phyloP scores from a whole-genome alignment of 2,329 filamentous ascomycete species.

The Arthrobotrys pseudoclavata region DNA sequence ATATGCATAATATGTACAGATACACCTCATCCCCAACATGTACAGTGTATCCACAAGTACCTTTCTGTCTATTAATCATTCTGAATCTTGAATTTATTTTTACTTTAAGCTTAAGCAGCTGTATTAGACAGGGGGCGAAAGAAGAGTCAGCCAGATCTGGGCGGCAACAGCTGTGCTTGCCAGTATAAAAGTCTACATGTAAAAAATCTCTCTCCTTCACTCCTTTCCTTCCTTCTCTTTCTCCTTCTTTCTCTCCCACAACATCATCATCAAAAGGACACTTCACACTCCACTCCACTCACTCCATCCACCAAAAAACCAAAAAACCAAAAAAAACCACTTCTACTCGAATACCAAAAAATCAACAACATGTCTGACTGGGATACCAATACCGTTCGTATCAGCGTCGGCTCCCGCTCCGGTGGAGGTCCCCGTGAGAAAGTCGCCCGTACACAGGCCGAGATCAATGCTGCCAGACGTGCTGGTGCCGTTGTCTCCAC shows the following conservation, averaged over 20 bases:
- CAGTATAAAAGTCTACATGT: neutral
- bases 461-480: conserved; percentile 89
- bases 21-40: neutral
- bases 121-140: neutral
- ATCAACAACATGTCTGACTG: conserved; percentile 76
- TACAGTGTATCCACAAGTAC: neutral
- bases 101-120: neutral
- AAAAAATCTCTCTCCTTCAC: conserved; percentile 19
- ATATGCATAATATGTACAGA: neutral
- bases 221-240: conserved; percentile 5
- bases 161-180: neutral
- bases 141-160: conserved; percentile 7
- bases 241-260: neutral
- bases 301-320: neutral
- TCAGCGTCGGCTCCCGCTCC: conserved; percentile 84
- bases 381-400: conserved; percentile 87
- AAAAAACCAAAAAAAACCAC: neutral
- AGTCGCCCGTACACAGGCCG: conserved; percentile 84
- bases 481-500: conserved; percentile 81
- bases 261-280: neutral
- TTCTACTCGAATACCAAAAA: neutral
- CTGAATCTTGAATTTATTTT: neutral
- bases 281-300: neutral
- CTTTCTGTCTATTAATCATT: conserved; percentile 13
- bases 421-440: conserved; percentile 81